Conservation (phyloP, 257 asterid species). For the Nicotiana tabacum region DNA sequence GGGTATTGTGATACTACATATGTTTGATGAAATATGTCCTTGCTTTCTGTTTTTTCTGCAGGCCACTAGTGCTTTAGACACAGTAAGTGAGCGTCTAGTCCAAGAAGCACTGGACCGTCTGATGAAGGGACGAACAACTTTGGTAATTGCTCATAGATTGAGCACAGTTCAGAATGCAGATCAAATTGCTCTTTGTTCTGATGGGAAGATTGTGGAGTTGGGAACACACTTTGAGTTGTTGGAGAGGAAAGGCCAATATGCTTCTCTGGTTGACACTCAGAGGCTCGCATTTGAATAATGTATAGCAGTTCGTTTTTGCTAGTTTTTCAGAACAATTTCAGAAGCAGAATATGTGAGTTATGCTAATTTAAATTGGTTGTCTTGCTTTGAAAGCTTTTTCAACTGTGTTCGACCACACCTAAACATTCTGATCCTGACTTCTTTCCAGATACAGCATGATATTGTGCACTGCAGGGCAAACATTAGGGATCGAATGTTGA, state of each 20-base stretch:
- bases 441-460: slow-evolving; percentile 2
- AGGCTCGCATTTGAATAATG: slow-evolving; percentile 85
- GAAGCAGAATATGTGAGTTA: background rate
- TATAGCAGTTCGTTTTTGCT: background rate
- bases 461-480: background rate
- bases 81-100: slow-evolving; percentile 83
- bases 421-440: background rate
- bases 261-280: slow-evolving; percentile 82
- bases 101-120: slow-evolving; percentile 84
- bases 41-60: slow-evolving; percentile 22
- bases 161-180: slow-evolving; percentile 93
- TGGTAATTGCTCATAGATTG: slow-evolving; percentile 94
- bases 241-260: slow-evolving; percentile 67
- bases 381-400: background rate
- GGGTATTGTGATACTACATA: background rate
- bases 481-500: background rate
- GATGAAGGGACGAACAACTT: slow-evolving; percentile 92
- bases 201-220: slow-evolving; percentile 77
- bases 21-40: background rate
- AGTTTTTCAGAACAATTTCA: background rate
- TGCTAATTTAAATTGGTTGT: background rate
- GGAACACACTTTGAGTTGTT: slow-evolving; percentile 84
- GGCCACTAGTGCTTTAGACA: slow-evolving; percentile 98
- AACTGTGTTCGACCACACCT: background rate
- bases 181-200: slow-evolving; percentile 75